Percentiles rank a stretch among this genome's conserved stretches.
Evolutionary conservation across 768 basidiomycete species (phyloP).

Genomic region (Chlorophyllum brunneum): DNA sequence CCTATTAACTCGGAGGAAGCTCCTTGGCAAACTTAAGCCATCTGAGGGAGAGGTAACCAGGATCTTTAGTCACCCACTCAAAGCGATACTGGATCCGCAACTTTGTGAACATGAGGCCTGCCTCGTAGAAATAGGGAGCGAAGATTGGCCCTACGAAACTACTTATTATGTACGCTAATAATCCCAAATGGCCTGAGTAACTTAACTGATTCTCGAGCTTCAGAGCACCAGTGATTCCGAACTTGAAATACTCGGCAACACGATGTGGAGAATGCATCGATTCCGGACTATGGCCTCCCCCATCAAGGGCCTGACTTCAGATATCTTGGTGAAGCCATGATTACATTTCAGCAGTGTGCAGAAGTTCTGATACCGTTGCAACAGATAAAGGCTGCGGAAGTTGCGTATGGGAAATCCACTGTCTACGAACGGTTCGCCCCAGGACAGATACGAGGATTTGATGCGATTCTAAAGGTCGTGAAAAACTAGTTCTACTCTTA

Average conservation of each 20-base stretch:
- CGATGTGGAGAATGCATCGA: slow-evolving; percentile 77
- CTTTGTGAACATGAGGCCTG: slow-evolving; percentile 37
- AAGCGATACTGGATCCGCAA: slow-evolving; percentile 63
- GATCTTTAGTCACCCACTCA: slow-evolving; percentile 80
- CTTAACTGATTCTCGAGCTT: neutral
- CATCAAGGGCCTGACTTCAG: slow-evolving; percentile 80
- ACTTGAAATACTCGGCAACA: slow-evolving; percentile 43
- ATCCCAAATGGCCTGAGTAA: neutral
- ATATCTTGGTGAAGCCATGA: slow-evolving; percentile 62
- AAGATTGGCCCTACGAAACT: slow-evolving; percentile 78
- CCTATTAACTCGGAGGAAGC: slow-evolving; percentile 48
- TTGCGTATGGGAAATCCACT: slow-evolving; percentile 11
- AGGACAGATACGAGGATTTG: slow-evolving; percentile 12
- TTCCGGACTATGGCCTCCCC: slow-evolving; percentile 76
- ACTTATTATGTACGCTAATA: slow-evolving; percentile 59
- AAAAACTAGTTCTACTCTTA: neutral
- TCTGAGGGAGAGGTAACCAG: slow-evolving; percentile 66
- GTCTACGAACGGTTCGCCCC: slow-evolving; percentile 16
- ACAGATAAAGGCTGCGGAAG: slow-evolving; percentile 63
- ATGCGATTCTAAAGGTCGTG: neutral
- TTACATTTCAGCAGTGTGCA: neutral
- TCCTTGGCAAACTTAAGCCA: slow-evolving; percentile 52
- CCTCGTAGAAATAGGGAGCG: slow-evolving; percentile 55
- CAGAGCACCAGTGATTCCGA: slow-evolving; percentile 52
- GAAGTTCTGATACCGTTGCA: neutral